Evolutionary conservation across 192 early-diverging fungal species (phyloP).

Genomic region (Coemansia sp.): DNA sequence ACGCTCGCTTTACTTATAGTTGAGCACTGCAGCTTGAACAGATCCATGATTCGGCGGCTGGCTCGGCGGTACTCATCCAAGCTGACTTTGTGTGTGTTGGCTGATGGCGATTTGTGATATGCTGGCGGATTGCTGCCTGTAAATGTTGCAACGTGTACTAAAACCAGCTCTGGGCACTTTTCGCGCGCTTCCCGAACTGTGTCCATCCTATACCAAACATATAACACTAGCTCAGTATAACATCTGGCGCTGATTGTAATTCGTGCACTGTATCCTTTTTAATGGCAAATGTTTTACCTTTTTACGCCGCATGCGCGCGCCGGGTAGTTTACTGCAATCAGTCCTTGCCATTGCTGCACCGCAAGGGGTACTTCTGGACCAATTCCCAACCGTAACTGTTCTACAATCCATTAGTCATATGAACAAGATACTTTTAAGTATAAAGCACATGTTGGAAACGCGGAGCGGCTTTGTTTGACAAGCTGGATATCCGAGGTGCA

Average conservation of each 20-base stretch:
- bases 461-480: not conserved
- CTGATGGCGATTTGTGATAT: conserved; percentile 68
- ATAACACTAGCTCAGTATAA: not conserved
- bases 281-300: conserved; percentile 44
- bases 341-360: conserved; percentile 88
- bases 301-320: conserved; percentile 79
- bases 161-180: conserved; percentile 62
- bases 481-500: conserved; percentile 2
- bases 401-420: conserved; percentile 35
- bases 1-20: conserved; percentile 71
- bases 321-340: conserved; percentile 88
- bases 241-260: too few species aligned
- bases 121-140: conserved; percentile 62
- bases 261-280: not conserved
- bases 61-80: conserved; percentile 79
- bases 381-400: conserved; percentile 70
- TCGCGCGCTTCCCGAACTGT: conserved; percentile 36
- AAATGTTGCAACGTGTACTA: conserved; percentile 85
- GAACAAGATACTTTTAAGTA: not conserved
- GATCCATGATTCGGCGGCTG: conserved; percentile 68
- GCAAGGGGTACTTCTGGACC: conserved; percentile 68
- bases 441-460: not conserved
- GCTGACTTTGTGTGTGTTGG: conserved; percentile 85
- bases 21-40: conserved; percentile 61
- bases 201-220: conserved; percentile 30